phyloP scores from a whole-genome alignment of 805 yeast genomes.

The Zygoascus flipseniorum region DNA sequence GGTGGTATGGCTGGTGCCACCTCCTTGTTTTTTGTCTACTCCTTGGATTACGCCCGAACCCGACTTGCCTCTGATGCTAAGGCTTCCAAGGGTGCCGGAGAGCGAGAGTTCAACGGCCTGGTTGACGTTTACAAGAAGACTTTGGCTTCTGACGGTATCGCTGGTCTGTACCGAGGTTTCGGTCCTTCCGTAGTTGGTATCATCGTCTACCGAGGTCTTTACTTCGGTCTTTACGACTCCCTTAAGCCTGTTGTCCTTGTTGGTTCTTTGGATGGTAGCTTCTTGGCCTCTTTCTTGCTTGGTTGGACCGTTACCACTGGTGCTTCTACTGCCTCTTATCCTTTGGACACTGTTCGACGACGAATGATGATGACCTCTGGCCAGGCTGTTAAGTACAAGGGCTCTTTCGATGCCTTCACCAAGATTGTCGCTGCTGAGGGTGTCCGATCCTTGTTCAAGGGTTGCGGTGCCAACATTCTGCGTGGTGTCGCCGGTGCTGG shows the following conservation, averaged over 20 bases:
- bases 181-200: conserved; percentile 97
- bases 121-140: conserved; percentile 95
- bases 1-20: conserved; percentile 99
- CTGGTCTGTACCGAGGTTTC: conserved; percentile 99
- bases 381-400: conserved; percentile 93
- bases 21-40: conserved; percentile 86
- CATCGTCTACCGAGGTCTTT: conserved; percentile 97
- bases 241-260: conserved; percentile 89
- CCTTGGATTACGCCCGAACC: conserved; percentile 97
- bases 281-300: conserved; percentile 90
- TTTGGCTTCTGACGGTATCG: conserved; percentile 90
- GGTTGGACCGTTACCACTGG: conserved; percentile 98
- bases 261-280: conserved; percentile 90
- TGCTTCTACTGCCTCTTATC: conserved; percentile 98
- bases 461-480: conserved; percentile 99
- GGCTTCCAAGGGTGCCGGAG: conserved; percentile 73
- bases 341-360: conserved; percentile 98
- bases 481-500: conserved; percentile 99
- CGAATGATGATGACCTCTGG: conserved; percentile 99
- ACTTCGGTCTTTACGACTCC: conserved; percentile 97
- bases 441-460: conserved; percentile 88
- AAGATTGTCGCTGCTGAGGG: conserved; percentile 96
- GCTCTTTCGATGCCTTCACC: conserved; percentile 89
- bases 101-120: conserved; percentile 95
- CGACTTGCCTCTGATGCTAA: conserved; percentile 98